A percentile compares a stretch with the other conserved stretches of the same genome.
Conservation (phyloP, 345 rosid species). For the Microthlaspi erraticum region DNA sequence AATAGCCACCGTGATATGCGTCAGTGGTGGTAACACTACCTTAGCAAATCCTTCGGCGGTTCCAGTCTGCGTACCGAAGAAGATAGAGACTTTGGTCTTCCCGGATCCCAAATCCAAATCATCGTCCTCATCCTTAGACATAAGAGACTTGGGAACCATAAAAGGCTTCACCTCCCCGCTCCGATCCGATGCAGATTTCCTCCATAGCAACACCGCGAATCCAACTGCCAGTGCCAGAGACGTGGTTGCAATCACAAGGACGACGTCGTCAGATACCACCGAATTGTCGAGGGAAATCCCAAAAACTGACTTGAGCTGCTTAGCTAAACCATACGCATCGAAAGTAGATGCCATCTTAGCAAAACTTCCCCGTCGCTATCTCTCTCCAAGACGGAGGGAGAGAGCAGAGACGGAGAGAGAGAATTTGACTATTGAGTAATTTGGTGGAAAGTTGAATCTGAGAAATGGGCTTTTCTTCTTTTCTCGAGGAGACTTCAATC, state of each 20-base stretch:
- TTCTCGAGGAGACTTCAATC: background rate
- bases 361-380: background rate
- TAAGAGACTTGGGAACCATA: constrained; percentile 54
- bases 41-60: constrained; percentile 86
- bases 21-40: constrained; percentile 42
- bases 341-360: constrained; percentile 44
- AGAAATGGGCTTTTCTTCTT: background rate
- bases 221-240: constrained; percentile 63
- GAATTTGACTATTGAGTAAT: background rate
- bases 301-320: constrained; percentile 55
- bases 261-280: constrained; percentile 51
- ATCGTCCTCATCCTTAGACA: constrained; percentile 50
- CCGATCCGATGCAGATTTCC: constrained; percentile 59
- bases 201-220: constrained; percentile 58
- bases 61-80: constrained; percentile 87
- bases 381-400: background rate
- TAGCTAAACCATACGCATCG: constrained; percentile 48
- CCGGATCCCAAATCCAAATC: constrained; percentile 61
- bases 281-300: constrained; percentile 46
- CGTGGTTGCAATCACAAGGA: constrained; percentile 59
- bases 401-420: background rate
- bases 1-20: constrained; percentile 12
- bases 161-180: constrained; percentile 54
- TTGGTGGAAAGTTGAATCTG: background rate
- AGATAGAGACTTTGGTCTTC: constrained; percentile 64